phyloP scores from a whole-genome alignment of 306 rosid genomes.

The Corylus americana region DNA sequence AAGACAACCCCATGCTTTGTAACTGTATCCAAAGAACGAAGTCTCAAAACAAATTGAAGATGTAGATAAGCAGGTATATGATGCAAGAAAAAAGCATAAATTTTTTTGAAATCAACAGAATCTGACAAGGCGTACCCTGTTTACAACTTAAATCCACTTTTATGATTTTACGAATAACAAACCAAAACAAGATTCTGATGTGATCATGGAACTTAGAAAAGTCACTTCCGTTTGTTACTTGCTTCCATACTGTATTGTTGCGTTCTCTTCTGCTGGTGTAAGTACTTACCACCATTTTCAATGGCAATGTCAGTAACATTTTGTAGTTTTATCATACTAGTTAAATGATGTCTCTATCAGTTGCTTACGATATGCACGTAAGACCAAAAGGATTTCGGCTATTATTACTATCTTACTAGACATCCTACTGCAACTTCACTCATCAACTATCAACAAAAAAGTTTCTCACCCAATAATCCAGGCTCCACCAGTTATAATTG shows the following conservation, averaged over 20 bases:
- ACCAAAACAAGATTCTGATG: constrained; percentile 4
- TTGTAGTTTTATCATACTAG: neutral
- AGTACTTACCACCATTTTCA: neutral
- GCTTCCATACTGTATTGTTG: neutral
- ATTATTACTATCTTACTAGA: constrained; percentile 4
- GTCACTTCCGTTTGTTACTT: neutral
- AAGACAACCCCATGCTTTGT: constrained; percentile 97
- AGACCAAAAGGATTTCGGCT: neutral
- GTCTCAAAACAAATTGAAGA: constrained; percentile 10
- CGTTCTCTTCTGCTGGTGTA: neutral
- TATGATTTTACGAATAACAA: neutral
- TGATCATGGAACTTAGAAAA: neutral
- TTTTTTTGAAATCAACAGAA: neutral
- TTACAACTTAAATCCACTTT: neutral
- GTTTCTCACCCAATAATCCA: constrained; percentile 92
- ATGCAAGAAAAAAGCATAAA: neutral
- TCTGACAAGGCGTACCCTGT: neutral
- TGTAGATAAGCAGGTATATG: neutral
- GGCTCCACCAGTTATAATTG: constrained; percentile 93
- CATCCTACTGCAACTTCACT: neutral
- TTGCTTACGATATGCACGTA: neutral
- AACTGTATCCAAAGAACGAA: constrained; percentile 41
- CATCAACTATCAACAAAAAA: constrained; percentile 12
- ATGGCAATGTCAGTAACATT: neutral
- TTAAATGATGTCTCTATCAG: neutral